Percentiles rank a stretch among this genome's conserved stretches.
Evolutionary conservation across 345 rosid species (phyloP).

Genomic region (Zanthoxylum bungeanum): DNA sequence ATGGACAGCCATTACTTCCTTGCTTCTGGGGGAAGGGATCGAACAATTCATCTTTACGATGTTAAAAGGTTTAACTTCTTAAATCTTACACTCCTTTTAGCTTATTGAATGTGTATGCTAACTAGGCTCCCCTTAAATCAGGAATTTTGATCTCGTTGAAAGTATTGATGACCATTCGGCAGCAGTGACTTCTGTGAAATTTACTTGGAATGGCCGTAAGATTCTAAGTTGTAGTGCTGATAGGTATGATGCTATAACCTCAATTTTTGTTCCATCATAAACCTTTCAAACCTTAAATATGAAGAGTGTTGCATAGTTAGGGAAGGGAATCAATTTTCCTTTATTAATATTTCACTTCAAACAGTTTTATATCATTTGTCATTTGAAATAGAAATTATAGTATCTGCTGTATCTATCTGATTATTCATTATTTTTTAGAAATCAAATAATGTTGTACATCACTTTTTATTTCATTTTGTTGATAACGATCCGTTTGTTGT

Average conservation of each 20-base stretch:
- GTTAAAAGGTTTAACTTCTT: constrained; percentile 51
- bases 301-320: background rate
- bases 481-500: background rate
- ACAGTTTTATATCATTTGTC: constrained; percentile 1
- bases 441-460: background rate
- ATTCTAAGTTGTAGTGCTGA: constrained; percentile 75
- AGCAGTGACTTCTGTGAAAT: constrained; percentile 72
- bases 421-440: constrained; percentile 10
- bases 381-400: constrained; percentile 4
- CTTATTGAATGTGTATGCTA: constrained; percentile 14
- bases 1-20: constrained; percentile 49
- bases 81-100: constrained; percentile 16
- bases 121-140: constrained; percentile 30
- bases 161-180: constrained; percentile 68
- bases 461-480: background rate
- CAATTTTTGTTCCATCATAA: background rate
- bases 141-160: constrained; percentile 67
- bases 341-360: constrained; percentile 5
- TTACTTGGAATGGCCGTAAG: constrained; percentile 52
- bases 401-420: constrained; percentile 1
- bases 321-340: constrained; percentile 1
- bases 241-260: constrained; percentile 41
- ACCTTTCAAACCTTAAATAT: background rate
- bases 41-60: constrained; percentile 67
- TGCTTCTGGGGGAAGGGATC: constrained; percentile 72